These are phyloP conservation scores for Gypsophila paniculata DNA, from an alignment of 179 eudicot genomes.

Conservation along the genomic window DNA sequence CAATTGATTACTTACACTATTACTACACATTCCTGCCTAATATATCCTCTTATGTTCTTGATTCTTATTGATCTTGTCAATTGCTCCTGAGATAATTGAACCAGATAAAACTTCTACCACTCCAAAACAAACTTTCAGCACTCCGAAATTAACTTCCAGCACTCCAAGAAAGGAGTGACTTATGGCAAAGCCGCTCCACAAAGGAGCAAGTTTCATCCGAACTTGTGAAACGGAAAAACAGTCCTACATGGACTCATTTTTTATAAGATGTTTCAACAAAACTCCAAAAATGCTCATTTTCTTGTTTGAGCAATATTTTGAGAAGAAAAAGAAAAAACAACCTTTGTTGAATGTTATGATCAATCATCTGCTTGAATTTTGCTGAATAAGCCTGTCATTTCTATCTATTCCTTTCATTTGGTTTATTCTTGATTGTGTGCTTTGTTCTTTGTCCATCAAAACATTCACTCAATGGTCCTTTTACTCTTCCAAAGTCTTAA, in stretches of 20 bases:
- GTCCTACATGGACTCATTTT: no score
- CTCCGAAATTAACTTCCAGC: no score
- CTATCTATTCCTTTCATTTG: constrained; percentile 5
- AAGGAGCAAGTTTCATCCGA: no score
- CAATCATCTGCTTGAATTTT: no score
- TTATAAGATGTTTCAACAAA: no score
- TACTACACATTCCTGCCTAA: constrained; percentile 16
- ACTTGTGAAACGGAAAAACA: no score
- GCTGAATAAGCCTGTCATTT: neutral
- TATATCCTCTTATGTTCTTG: constrained; percentile 18
- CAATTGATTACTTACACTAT: constrained; percentile 1
- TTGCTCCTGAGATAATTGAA: constrained; percentile 2
- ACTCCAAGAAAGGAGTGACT: no score
- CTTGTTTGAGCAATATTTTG: no score
- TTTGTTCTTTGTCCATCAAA: constrained; percentile 2
- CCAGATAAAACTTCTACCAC: neutral
- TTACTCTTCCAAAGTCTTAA: neutral
- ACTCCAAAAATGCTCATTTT: no score
- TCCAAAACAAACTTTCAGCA: neutral
- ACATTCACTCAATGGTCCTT: neutral
- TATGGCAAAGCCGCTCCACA: no score
- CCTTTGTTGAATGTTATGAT: no score
- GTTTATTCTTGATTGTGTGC: neutral
- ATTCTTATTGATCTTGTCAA: constrained; percentile 16
- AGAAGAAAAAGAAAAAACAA: no score